phyloP scores from a whole-genome alignment of 805 yeast genomes.

The Wickerhamiella occidentalis region DNA sequence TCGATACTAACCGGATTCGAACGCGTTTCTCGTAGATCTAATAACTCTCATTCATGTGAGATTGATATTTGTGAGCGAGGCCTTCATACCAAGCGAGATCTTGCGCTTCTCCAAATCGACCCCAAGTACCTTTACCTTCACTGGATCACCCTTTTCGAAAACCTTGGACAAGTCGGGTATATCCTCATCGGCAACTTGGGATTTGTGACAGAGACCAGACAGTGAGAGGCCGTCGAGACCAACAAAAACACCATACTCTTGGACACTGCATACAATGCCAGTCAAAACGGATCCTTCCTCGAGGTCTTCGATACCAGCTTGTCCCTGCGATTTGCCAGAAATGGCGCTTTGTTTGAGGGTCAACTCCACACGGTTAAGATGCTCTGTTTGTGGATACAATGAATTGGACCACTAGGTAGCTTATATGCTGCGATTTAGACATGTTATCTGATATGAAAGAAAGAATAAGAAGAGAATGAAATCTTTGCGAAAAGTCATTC shows the following conservation, averaged over 20 bases:
- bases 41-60: too few relatives aligned
- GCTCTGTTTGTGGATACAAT: too few relatives aligned
- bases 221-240: slow-evolving; percentile 65
- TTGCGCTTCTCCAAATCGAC: slow-evolving; percentile 56
- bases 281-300: slow-evolving; percentile 57
- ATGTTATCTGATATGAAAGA: too few relatives aligned
- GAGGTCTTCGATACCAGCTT: slow-evolving; percentile 39
- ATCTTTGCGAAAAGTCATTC: too few relatives aligned
- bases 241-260: slow-evolving; percentile 87
- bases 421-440: too few relatives aligned
- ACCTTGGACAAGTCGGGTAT: slow-evolving; percentile 46
- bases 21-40: too few relatives aligned
- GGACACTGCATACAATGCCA: slow-evolving; percentile 64
- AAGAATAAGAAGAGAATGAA: too few relatives aligned
- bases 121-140: slow-evolving; percentile 66
- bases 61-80: too few relatives aligned
- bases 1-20: too few relatives aligned
- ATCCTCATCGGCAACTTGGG: slow-evolving; percentile 59
- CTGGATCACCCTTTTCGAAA: slow-evolving; percentile 83
- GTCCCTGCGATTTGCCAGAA: slow-evolving; percentile 46
- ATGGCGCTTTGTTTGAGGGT: slow-evolving; percentile 74
- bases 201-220: slow-evolving; percentile 77
- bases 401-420: too few relatives aligned
- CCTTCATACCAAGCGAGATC: slow-evolving; percentile 85
- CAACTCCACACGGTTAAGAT: slow-evolving; percentile 56